These are phyloP conservation scores for Mucor velutinosus DNA, from an alignment of 371 early-diverging fungal genomes.

Conservation along the genomic window DNA sequence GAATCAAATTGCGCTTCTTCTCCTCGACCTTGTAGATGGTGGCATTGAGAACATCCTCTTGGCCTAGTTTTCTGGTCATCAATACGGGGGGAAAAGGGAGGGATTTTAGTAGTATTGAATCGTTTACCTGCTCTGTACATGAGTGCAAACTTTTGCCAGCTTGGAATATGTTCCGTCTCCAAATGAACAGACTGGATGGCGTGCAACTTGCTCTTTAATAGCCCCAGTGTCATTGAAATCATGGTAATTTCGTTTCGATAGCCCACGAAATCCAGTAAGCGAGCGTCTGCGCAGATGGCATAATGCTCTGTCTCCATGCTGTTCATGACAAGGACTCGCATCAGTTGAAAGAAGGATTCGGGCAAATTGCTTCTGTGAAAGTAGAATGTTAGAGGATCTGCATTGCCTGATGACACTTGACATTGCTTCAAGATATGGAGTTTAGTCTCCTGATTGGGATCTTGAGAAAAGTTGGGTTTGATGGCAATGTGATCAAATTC, in stretches of 20 bases:
- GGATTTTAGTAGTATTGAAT: too few relatives aligned
- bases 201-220: constrained; percentile 35
- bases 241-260: constrained; percentile 59
- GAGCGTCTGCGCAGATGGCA: constrained; percentile 14
- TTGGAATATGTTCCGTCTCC: constrained; percentile 12
- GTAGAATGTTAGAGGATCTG: constrained; percentile 43
- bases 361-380: constrained; percentile 51
- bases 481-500: constrained; percentile 51
- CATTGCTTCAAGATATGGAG: constrained; percentile 42
- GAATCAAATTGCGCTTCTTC: constrained; percentile 23
- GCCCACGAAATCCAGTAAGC: constrained; percentile 43
- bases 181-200: constrained; percentile 24
- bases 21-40: constrained; percentile 26
- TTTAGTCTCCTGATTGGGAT: constrained; percentile 54
- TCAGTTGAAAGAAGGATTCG: constrained; percentile 42
- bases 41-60: constrained; percentile 27
- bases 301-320: constrained; percentile 40
- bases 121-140: constrained; percentile 54
- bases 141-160: constrained; percentile 47
- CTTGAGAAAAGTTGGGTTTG: constrained; percentile 61
- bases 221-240: constrained; percentile 35
- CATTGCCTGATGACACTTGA: constrained; percentile 33
- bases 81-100: not conserved
- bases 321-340: constrained; percentile 71
- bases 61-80: constrained; percentile 22